Conservation (phyloP, 768 basidiomycete species). For the Chlorophyllum brunneum region DNA sequence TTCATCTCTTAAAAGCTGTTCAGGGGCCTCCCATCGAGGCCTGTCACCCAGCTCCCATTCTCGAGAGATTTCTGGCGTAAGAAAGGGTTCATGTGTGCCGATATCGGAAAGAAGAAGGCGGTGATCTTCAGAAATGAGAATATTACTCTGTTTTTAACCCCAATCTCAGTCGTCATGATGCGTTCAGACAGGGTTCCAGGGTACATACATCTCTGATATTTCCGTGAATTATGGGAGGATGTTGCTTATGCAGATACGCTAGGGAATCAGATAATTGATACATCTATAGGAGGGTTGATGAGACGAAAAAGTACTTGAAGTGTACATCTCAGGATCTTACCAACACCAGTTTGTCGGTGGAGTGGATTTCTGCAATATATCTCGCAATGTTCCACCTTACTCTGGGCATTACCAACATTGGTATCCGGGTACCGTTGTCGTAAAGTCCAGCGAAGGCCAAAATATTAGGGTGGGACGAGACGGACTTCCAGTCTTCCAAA, state of each 20-base stretch:
- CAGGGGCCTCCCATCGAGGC: conserved; percentile 4
- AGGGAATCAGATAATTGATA: conserved; percentile 1
- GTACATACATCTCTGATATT: conserved; percentile 1
- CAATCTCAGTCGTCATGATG: neutral
- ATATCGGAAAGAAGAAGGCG: conserved; percentile 6
- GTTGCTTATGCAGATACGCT: conserved; percentile 4
- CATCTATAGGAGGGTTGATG: neutral
- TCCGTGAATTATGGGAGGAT: conserved; percentile 10
- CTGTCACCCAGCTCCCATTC: neutral
- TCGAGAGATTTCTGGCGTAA: neutral
- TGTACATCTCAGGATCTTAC: neutral
- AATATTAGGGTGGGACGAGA: conserved; percentile 16
- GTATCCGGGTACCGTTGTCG: conserved; percentile 9
- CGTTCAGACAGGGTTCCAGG: neutral
- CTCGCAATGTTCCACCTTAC: conserved; percentile 15
- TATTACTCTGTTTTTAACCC: neutral
- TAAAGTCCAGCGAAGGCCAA: conserved; percentile 16
- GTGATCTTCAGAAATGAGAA: conserved; percentile 5
- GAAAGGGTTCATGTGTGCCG: neutral
- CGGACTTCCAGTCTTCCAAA: conserved; percentile 18
- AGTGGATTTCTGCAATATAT: conserved; percentile 11
- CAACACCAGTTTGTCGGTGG: conserved; percentile 8
- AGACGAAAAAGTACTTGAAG: neutral
- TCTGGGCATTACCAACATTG: conserved; percentile 2
- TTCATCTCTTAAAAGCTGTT: neutral